Percentiles rank a stretch among this genome's conserved stretches.
phyloP scores from a whole-genome alignment of 2,329 filamentous ascomycete genomes.

The Paraphoma chrysanthemicola region DNA sequence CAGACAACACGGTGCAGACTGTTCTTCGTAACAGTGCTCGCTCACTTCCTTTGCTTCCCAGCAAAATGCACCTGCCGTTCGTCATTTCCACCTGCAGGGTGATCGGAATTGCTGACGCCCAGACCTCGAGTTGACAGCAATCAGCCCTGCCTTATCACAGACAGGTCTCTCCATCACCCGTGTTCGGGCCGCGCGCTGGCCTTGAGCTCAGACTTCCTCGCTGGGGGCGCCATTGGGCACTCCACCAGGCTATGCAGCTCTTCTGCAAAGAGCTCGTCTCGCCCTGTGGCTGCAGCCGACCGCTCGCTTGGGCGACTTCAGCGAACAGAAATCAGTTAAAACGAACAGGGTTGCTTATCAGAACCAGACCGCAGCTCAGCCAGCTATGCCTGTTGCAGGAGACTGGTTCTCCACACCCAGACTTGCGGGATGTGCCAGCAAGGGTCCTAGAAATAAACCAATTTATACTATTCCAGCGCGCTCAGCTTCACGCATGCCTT shows the following conservation, averaged over 20 bases:
- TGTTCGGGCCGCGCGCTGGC: slow-evolving; percentile 14
- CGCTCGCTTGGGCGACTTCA: slow-evolving; percentile 29
- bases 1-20: too few relatives aligned
- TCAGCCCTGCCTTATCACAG: slow-evolving; percentile 33
- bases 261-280: slow-evolving; percentile 18
- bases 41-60: too few relatives aligned
- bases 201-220: slow-evolving; percentile 6
- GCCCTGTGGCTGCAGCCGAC: slow-evolving; percentile 28
- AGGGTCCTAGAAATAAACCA: slow-evolving; percentile 33
- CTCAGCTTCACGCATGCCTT: slow-evolving; percentile 15
- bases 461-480: slow-evolving; percentile 35
- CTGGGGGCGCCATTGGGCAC: slow-evolving; percentile 20
- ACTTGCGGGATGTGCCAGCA: slow-evolving; percentile 32
- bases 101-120: slow-evolving; percentile 34
- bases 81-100: slow-evolving; percentile 20
- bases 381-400: slow-evolving; percentile 25
- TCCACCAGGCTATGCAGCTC: slow-evolving; percentile 14
- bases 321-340: slow-evolving; percentile 20
- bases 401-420: slow-evolving; percentile 31
- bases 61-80: too few relatives aligned
- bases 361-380: slow-evolving; percentile 29
- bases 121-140: slow-evolving; percentile 14
- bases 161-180: slow-evolving; percentile 15
- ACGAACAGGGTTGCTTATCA: slow-evolving; percentile 42
- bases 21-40: too few relatives aligned